A percentile compares a stretch with the other conserved stretches of the same genome.
These are phyloP conservation scores for Coriolopsis trogii DNA, from an alignment of 1,284 basidiomycete genomes.

Conservation along the genomic window DNA sequence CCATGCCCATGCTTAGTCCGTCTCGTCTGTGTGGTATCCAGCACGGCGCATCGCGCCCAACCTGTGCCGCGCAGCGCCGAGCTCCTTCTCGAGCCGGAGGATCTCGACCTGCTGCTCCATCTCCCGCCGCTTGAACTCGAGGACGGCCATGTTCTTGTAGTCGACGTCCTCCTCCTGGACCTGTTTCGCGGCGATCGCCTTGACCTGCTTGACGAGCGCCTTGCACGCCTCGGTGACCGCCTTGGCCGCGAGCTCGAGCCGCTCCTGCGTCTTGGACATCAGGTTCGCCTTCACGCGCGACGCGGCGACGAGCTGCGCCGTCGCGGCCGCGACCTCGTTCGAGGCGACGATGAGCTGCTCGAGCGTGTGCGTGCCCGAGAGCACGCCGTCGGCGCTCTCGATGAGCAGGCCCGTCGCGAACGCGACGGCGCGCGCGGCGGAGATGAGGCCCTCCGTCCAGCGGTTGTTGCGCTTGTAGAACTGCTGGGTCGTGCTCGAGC, in stretches of 20 bases:
- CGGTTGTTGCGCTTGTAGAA: conserved; percentile 99
- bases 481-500: conserved; percentile 89
- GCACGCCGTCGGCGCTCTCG: conserved; percentile 96
- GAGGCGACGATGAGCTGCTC: conserved; percentile 99
- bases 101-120: conserved; percentile 99
- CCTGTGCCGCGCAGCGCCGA: conserved; percentile 85
- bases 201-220: conserved; percentile 95
- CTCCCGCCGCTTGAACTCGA: conserved; percentile 97
- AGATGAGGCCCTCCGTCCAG: conserved; percentile 99
- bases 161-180: conserved; percentile 81
- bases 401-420: conserved; percentile 97
- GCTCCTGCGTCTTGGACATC: conserved; percentile 98
- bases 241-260: conserved; percentile 94
- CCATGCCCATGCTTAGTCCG: conserved; percentile 24
- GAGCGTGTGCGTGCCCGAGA: conserved; percentile 94
- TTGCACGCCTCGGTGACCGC: conserved; percentile 99
- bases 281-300: conserved; percentile 98
- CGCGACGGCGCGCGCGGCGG: conserved; percentile 96
- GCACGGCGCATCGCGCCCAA: conserved; percentile 91
- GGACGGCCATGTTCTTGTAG: conserved; percentile 89
- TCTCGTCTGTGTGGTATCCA: conserved; percentile 84
- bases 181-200: conserved; percentile 89
- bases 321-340: conserved; percentile 96
- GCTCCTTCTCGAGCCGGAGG: conserved; percentile 93
- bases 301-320: conserved; percentile 97